phyloP scores from a whole-genome alignment of 352 stramenopile species.

The Phytophthora boehmeriae region DNA sequence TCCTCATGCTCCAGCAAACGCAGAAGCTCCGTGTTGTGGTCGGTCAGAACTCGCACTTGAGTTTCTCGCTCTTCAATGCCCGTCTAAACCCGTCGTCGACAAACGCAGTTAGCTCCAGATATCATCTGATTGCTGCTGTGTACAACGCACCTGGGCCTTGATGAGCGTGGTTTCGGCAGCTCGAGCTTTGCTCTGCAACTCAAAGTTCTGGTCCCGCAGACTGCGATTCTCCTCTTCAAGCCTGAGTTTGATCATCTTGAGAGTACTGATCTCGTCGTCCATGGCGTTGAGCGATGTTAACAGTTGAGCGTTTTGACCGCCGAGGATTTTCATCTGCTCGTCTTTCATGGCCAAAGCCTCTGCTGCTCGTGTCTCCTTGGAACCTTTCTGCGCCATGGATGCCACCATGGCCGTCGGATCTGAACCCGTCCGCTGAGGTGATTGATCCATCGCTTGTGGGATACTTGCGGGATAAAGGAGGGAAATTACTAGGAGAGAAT shows the following conservation, averaged over 20 bases:
- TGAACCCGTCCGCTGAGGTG: slow-evolving; percentile 9
- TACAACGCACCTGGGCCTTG: slow-evolving; percentile 61
- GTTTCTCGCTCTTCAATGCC: slow-evolving; percentile 91
- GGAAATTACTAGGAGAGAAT: not conserved
- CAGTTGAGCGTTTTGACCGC: slow-evolving; percentile 91
- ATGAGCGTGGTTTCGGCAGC: slow-evolving; percentile 86
- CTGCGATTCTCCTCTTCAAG: slow-evolving; percentile 92
- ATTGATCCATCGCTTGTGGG: slow-evolving; percentile 29
- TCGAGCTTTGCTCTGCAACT: slow-evolving; percentile 89
- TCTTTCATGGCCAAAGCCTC: slow-evolving; percentile 97
- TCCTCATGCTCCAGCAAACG: slow-evolving; percentile 95
- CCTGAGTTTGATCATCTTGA: slow-evolving; percentile 66
- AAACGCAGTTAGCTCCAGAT: slow-evolving; percentile 2
- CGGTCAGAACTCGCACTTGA: slow-evolving; percentile 93
- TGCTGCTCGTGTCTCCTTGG: slow-evolving; percentile 86
- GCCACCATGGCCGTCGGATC: slow-evolving; percentile 46
- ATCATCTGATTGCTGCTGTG: not conserved
- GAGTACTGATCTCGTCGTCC: slow-evolving; percentile 73
- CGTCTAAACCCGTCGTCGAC: slow-evolving; percentile 28
- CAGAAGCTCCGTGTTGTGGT: slow-evolving; percentile 96
- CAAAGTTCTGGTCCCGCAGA: slow-evolving; percentile 93
- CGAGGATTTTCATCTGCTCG: slow-evolving; percentile 95
- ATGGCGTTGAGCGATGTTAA: slow-evolving; percentile 88
- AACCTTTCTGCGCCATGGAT: slow-evolving; percentile 67
- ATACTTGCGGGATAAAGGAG: no score